Evolutionary conservation across 371 early-diverging fungal genomes (phyloP).

Genomic region (Haplosporangium sp.): DNA sequence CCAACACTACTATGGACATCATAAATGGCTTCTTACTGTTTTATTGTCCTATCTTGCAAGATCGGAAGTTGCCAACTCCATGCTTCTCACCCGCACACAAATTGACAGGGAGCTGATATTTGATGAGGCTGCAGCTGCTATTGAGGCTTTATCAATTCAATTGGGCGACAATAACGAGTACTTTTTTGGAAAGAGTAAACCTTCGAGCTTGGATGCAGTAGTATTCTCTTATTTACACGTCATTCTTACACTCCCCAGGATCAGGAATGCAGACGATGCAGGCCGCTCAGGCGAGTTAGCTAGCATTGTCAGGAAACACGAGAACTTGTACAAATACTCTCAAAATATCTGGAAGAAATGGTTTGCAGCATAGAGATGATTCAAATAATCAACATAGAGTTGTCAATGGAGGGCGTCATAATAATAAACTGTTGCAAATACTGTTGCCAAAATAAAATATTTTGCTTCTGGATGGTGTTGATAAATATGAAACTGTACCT

Average conservation of each 20-base stretch:
- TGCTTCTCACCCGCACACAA: slow-evolving; percentile 48
- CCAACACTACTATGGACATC: slow-evolving; percentile 51
- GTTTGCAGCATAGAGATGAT: slow-evolving; percentile 24
- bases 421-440: too few relatives aligned
- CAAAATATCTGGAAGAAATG: slow-evolving; percentile 48
- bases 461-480: too few relatives aligned
- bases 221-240: slow-evolving; percentile 53
- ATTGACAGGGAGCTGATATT: slow-evolving; percentile 53
- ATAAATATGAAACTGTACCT: too few relatives aligned
- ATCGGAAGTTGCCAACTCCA: slow-evolving; percentile 33
- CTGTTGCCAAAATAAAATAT: too few relatives aligned
- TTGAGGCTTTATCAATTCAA: slow-evolving; percentile 36
- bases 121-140: slow-evolving; percentile 44
- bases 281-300: slow-evolving; percentile 47
- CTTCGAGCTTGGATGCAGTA: slow-evolving; percentile 45
- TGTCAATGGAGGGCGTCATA: too few relatives aligned
- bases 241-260: slow-evolving; percentile 40
- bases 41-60: slow-evolving; percentile 34
- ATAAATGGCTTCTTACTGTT: slow-evolving; percentile 25
- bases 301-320: slow-evolving; percentile 48
- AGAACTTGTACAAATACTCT: slow-evolving; percentile 45
- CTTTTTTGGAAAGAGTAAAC: slow-evolving; percentile 43
- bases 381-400: not conserved
- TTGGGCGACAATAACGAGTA: slow-evolving; percentile 34
- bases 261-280: slow-evolving; percentile 32